Evolutionary conservation across 2,329 filamentous ascomycete species (phyloP), one percentile per base, ranked within the genome.

Genomic region (Neonectria neomacrospora): DNA sequence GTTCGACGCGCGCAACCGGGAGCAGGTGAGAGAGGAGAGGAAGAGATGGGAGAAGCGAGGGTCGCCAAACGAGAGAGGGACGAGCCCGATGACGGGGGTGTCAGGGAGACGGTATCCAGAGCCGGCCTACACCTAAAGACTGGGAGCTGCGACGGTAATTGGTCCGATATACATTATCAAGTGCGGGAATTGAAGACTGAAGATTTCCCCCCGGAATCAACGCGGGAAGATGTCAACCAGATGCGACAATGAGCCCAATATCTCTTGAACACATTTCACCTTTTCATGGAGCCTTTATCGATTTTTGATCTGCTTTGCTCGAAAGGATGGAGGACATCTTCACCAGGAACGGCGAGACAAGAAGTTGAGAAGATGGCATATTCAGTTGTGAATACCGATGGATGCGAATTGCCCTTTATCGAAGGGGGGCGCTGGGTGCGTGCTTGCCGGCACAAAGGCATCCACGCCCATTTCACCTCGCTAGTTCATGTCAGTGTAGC

Each of bases 71-170:
- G 75, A 78, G 28, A 72, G 73, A 44, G 64, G 71, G 7, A 59
- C 67, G 14, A 77, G 75, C 11, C 76, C 79, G 18, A 63, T 71
- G 20, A 74, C 75, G n/a, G 74, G 77, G 12, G 72, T 76, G 20
- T 67, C 75, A 1, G 78, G 77, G 10, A 73, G 81, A 67, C 75
- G 78, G 64, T 81, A 82, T 63, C 75, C 80, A 12, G 79, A 78
- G 45, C 70, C 78, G 22, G 72, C 74, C 18, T 79, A 78, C 37
- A 67, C 65, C 44, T 77, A 61, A 65, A 54, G 50, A 32, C 37
- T 23, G 23, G 23, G 34, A 56, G 22, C 42, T 16, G 14, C 18
- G 14, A 45, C 37, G 32, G 54, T 41, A 23, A 54, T 39, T 20
- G 28, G 16, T 7, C 34, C 34, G 7, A 37, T n/a, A 37, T n/a